Evolutionary conservation across 768 basidiomycete genomes (phyloP), one percentile per base, ranked within the genome.

Genomic region (Suillus ampliporus): DNA sequence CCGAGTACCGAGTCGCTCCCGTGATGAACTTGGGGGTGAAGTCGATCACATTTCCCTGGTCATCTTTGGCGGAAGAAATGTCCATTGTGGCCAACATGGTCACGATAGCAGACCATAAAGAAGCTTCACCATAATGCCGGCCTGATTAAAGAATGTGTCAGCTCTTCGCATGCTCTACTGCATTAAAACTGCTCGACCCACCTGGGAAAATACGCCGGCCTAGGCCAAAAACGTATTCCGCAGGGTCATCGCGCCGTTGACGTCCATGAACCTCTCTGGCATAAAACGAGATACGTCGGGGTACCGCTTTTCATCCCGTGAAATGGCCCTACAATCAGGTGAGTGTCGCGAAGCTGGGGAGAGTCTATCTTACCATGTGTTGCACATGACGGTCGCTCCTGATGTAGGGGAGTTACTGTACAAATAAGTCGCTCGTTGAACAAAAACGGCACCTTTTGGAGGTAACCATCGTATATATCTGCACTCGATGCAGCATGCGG

Each of bases 31-130:
- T 14, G 5, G 62, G 62, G 9, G 17, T 43, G 11, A 63, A 50
- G 10, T 28, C 21, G 41, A 63, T 54, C 15, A 43, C 60, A n/a
- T 40, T 34, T 6, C 62, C 50, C 14, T 61, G 37, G 10, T 61
- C 60, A n/a, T 61, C 62, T 35, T 40, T 26, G 19, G 62, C 50
- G 19, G 50, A 26, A 2, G 41, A 35, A 10, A 63, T 44, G 26
- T 38, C 28, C 28, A 63, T 10, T 7, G 66, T 41, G 17, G 65
- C 52, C 0, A 74, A 47, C 60, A 74, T 68, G n/a, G 38, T 60
- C 35, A 57, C 66, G 8, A 59, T 58, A 10, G 65, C 68, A 19
- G 70, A 62, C 73, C 73, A 74, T 7, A 21, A 21, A 3, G 68
- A 66, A 8, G 65, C 48, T 19, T 52, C 48, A 19, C 69, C 71